Base-by-base conservation (phyloP, 768 basidiomycete genomes). In the Dacryopinax primogenitus region DNA sequence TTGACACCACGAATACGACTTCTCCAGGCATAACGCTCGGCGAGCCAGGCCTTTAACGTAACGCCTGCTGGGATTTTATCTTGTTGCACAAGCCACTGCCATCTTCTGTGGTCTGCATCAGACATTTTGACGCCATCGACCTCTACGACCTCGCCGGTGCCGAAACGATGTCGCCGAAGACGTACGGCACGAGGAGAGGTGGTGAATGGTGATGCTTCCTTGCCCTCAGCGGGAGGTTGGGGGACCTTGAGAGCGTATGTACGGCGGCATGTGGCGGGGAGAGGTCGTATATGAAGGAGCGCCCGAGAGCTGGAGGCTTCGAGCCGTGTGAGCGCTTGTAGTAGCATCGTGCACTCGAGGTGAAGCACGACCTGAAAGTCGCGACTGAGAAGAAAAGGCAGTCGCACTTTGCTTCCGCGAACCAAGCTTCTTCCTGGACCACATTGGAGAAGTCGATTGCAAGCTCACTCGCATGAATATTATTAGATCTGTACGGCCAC, bases 1-100 rank as follows among this genome's bases (percentile, higher is more conserved):
- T 58, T 58, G 51, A 58, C 30, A 58, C 51, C 51, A 58, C 51
- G 51, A 11, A 58, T 11, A 58, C 51, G 51, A 30, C 32, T 58
- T 21, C 51, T 26, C 51, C 51, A 58, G 51, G 51, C 51, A 30
- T 58, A 58, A 3, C 51, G 51, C 51, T 58, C 51, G 9, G 15
- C 26, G 7, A 58, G 9, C 51, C 51, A 58, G 11, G 3, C 4
- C 15, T 32, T 26, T 13, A 30, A 3, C 3, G 51, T 58, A 6
- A 58, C 30, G 9, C 51, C 51, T 18, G 26, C 32, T 30, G 26
- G 51, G 18, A 58, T 58, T 18, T 58, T 58, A 15, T 30, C 26
- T 30, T 58, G 4, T 21, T 58, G 23, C 4, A 28, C 9, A 23
- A 58, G 4, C 51, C 51, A 58, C 26, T 58, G 26, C 51, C 51